Evolutionary conservation across 2,329 filamentous ascomycete species (phyloP), one percentile per base, ranked within the genome.

Genomic region (Ascochyta viciae-villosae): DNA sequence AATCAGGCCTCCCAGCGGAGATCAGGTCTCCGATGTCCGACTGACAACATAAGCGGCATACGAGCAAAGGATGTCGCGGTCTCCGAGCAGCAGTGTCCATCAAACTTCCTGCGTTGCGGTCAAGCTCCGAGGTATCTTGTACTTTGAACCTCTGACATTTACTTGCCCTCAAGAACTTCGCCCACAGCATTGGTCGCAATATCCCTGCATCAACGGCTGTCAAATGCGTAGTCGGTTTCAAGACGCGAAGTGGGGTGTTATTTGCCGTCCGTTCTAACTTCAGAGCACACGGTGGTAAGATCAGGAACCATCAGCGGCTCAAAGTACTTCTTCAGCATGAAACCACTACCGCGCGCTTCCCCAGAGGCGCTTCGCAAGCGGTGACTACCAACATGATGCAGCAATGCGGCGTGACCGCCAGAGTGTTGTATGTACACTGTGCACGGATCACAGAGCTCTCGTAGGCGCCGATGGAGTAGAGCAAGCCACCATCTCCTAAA

Each of bases 1-100:
- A 50, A 6, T 56, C 26, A 50, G 53, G 53, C 40, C 24, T 42
- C 53, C 51, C 50, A 42, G 40, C 23, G 27, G 35, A 34, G 15
- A 19, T 22, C 35, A 33, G 27, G 19, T 31, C n/a, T 29, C 23
- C 27, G 23, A 46, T 41, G 29, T 46, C 45, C 52, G 46, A 41
- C 22, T n/a, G 29, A 13, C 10, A 15, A 26, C 13, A 34, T 12
- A n/a, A 34, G 6, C 42, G 6, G 6, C 15, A 9, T 31, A 3
- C 23, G 7, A 27, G n/a, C 13, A 7, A 4, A 8, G 22, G 13
- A 8, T 9, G 10, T 35, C 31, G 27, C 7, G 10, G 13, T 6
- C 2, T 15, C 33, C 15, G 16, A 43, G 6, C 6, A 10, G 16
- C n/a, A 9, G 10, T 33, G 2, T 12, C 19, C 12, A 7, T 19